A percentile compares a stretch with the other conserved stretches of the same genome.
phyloP scores from a whole-genome alignment of 768 basidiomycete species.

The Boletales sp. region DNA sequence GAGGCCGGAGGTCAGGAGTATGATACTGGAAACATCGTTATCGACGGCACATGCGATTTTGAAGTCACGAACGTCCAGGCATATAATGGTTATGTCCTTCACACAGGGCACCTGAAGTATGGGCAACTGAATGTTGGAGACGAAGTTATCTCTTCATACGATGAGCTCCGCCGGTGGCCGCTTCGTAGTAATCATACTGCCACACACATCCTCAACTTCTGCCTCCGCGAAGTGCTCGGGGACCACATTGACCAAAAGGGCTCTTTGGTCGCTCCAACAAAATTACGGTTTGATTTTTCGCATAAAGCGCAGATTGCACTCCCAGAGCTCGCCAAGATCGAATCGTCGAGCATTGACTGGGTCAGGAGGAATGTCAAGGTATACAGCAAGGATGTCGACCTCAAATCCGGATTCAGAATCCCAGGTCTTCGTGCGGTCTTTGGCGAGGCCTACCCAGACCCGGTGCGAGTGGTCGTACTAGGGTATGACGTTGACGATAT shows the following conservation, averaged over 20 bases:
- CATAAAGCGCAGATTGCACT: constrained; percentile 86
- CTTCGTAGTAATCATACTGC: constrained; percentile 97
- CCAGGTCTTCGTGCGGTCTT: constrained; percentile 96
- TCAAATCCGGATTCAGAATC: constrained; percentile 78
- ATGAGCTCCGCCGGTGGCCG: constrained; percentile 95
- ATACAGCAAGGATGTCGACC: constrained; percentile 79
- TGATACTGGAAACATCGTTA: constrained; percentile 92
- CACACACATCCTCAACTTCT: constrained; percentile 96
- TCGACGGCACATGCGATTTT: constrained; percentile 90
- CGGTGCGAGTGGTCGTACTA: constrained; percentile 90
- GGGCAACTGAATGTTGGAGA: constrained; percentile 77
- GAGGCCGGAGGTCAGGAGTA: constrained; percentile 97
- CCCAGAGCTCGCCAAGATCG: constrained; percentile 78
- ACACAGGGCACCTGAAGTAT: constrained; percentile 88
- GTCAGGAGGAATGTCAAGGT: constrained; percentile 87
- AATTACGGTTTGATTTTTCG: constrained; percentile 97
- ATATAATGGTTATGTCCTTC: constrained; percentile 93
- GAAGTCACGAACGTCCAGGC: constrained; percentile 91
- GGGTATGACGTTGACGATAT: constrained; percentile 89
- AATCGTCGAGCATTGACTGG: constrained; percentile 82
- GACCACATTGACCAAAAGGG: constrained; percentile 99
- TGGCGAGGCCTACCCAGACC: constrained; percentile 96
- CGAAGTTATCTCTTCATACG: constrained; percentile 84
- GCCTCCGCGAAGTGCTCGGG: constrained; percentile 88
- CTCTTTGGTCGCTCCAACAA: constrained; percentile 92